A percentile compares a stretch with the other conserved stretches of the same genome.
These are phyloP conservation scores for Stagonosporopsis tanaceti DNA, from an alignment of 2,329 filamentous ascomycete genomes.

Conservation along the genomic window DNA sequence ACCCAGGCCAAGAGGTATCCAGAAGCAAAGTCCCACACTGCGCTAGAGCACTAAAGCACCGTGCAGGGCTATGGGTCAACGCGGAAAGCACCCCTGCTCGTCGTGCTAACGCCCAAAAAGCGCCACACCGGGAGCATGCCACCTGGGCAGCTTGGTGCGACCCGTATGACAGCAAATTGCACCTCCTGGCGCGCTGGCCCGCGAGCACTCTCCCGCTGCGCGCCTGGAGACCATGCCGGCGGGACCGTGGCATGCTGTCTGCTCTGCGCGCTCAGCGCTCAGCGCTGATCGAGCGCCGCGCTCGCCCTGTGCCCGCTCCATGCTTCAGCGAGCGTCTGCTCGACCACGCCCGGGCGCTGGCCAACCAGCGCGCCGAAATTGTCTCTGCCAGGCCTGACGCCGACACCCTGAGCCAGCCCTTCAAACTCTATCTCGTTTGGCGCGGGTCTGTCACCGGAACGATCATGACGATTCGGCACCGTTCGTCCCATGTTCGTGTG, in stretches of 20 bases:
- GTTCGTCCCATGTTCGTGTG: conserved; percentile 34
- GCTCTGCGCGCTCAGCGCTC: background rate
- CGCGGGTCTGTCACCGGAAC: conserved; percentile 27
- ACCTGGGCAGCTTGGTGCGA: conserved; percentile 9
- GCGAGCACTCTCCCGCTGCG: conserved; percentile 11
- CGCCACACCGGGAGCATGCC: conserved; percentile 20
- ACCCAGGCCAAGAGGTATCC: conserved; percentile 22
- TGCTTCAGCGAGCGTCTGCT: background rate
- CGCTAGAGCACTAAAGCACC: conserved; percentile 7
- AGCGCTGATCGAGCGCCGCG: background rate
- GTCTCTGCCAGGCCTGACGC: conserved; percentile 9
- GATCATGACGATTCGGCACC: conserved; percentile 31
- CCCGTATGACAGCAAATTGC: conserved; percentile 18
- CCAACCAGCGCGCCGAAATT: background rate
- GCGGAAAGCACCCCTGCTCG: conserved; percentile 11
- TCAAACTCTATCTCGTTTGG: conserved; percentile 19
- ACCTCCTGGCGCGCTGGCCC: conserved; percentile 10
- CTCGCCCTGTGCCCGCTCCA: background rate
- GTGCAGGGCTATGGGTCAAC: conserved; percentile 8
- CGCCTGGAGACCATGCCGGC: conserved; percentile 12
- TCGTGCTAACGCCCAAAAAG: conserved; percentile 10
- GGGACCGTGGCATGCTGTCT: conserved; percentile 1
- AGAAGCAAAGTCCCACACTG: conserved; percentile 13
- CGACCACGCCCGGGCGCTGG: background rate
- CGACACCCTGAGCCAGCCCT: conserved; percentile 8